These are phyloP conservation scores for Zygoascus bituminiphila DNA, from an alignment of 805 yeast genomes.

Conservation along the genomic window DNA sequence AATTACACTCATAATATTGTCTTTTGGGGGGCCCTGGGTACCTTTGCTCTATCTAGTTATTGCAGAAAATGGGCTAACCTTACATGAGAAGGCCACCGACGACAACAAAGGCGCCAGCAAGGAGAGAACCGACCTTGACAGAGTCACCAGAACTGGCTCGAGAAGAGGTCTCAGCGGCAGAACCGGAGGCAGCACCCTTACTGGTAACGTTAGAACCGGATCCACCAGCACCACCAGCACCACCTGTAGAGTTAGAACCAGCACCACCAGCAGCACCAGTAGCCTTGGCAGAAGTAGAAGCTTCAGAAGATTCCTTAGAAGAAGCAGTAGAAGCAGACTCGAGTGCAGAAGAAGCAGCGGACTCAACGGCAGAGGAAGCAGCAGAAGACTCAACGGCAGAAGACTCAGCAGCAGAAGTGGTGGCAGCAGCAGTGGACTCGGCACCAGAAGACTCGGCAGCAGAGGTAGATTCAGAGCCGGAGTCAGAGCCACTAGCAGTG, in stretches of 20 bases:
- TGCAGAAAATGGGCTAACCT: neutral
- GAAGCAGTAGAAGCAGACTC: conserved; percentile 28
- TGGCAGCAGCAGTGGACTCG: neutral
- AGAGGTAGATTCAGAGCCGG: neutral
- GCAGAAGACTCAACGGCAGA: neutral
- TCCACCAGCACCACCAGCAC: neutral
- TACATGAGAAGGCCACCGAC: neutral
- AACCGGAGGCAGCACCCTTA: neutral
- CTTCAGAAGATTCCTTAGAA: conserved; percentile 20
- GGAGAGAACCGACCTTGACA: neutral
- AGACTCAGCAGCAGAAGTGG: neutral
- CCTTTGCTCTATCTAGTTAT: neutral
- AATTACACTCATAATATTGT: neutral
- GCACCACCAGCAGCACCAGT: conserved; percentile 1
- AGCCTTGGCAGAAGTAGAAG: neutral
- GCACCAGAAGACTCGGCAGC: neutral
- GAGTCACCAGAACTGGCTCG: neutral
- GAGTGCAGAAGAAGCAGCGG: conserved; percentile 38
- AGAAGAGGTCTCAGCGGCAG: neutral
- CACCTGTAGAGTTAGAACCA: neutral
- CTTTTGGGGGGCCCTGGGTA: neutral
- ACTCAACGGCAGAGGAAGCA: conserved; percentile 25
- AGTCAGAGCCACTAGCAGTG: neutral
- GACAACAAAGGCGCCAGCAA: neutral
- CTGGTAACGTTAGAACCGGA: neutral